A percentile compares a stretch with the other conserved stretches of the same genome.
Conservation (phyloP, 768 basidiomycete genomes). For the Lactarius indigo region DNA sequence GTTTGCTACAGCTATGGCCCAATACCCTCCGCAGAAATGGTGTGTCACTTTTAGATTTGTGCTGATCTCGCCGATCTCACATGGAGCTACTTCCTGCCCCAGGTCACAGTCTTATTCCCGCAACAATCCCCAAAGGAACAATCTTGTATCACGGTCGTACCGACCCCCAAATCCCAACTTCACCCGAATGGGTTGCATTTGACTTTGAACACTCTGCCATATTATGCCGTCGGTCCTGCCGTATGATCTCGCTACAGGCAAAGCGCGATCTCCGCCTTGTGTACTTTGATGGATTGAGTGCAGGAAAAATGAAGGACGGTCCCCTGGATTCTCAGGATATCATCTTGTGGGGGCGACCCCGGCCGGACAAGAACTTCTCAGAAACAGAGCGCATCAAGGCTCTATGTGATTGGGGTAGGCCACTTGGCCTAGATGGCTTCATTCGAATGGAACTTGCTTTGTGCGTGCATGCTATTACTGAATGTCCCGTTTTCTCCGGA, state of each 20-base stretch:
- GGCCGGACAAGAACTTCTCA: constrained; percentile 23
- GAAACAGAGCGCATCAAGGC: constrained; percentile 31
- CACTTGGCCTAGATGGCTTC: constrained; percentile 35
- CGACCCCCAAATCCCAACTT: constrained; percentile 1
- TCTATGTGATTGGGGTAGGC: constrained; percentile 36
- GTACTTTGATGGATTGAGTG: constrained; percentile 24
- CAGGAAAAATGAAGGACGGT: constrained; percentile 29
- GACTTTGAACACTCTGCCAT: constrained; percentile 21
- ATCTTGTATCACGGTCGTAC: constrained; percentile 24
- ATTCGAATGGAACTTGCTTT: constrained; percentile 28
- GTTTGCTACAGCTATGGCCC: constrained; percentile 39
- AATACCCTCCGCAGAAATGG: constrained; percentile 32
- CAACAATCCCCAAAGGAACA: constrained; percentile 20
- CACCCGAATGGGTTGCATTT: constrained; percentile 23
- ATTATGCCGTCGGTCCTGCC: constrained; percentile 10
- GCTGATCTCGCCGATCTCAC: not conserved
- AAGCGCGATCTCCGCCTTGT: constrained; percentile 21
- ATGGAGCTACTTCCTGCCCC: not conserved
- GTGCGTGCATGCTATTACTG: constrained; percentile 1
- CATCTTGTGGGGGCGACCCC: constrained; percentile 31
- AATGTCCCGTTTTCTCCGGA: not conserved
- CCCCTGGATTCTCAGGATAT: constrained; percentile 38
- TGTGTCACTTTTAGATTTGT: not conserved
- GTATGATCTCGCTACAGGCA: constrained; percentile 8
- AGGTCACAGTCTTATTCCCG: constrained; percentile 24